Percentiles rank a stretch among this genome's conserved stretches.
Conservation (phyloP, 768 basidiomycete genomes). For the Antrodiella citrinella region DNA sequence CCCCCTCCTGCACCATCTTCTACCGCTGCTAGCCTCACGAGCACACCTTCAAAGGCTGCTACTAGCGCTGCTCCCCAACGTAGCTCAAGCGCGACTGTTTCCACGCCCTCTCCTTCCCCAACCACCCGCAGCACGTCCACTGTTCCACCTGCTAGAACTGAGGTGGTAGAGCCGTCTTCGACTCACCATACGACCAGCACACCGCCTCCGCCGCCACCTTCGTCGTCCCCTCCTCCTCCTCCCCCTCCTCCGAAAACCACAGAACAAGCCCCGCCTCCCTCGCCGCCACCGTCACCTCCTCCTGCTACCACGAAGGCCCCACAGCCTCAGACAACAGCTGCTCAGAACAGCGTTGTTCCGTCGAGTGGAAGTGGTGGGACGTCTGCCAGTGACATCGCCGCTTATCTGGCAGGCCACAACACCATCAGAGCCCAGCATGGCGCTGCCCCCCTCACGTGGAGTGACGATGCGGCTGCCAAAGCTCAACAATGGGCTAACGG, state of each 20-base stretch:
- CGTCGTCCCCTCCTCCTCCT: slow-evolving; percentile 3
- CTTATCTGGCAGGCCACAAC: slow-evolving; percentile 59
- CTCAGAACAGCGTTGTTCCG: slow-evolving; percentile 6
- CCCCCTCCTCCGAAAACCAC: slow-evolving; percentile 7
- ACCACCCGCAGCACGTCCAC: no score
- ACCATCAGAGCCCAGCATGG: slow-evolving; percentile 52
- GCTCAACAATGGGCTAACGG: slow-evolving; percentile 64
- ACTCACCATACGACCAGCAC: not conserved
- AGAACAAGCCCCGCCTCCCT: slow-evolving; percentile 7
- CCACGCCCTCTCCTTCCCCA: not conserved
- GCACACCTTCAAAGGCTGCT: no score
- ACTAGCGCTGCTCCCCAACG: not conserved
- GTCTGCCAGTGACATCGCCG: slow-evolving; percentile 38
- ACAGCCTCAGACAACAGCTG: slow-evolving; percentile 4
- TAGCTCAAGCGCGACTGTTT: slow-evolving; percentile 1
- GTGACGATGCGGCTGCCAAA: slow-evolving; percentile 43
- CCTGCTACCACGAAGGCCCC: slow-evolving; percentile 8
- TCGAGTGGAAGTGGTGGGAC: slow-evolving; percentile 9
- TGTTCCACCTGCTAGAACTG: not conserved
- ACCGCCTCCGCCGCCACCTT: slow-evolving; percentile 7
- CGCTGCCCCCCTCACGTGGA: slow-evolving; percentile 59
- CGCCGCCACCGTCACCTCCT: slow-evolving; percentile 15
- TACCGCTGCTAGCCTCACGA: not conserved
- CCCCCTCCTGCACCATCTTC: not conserved
- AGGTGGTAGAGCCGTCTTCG: slow-evolving; percentile 8